Evolutionary conservation across 345 rosid genomes (phyloP).

Genomic region (Brassica carinata): DNA sequence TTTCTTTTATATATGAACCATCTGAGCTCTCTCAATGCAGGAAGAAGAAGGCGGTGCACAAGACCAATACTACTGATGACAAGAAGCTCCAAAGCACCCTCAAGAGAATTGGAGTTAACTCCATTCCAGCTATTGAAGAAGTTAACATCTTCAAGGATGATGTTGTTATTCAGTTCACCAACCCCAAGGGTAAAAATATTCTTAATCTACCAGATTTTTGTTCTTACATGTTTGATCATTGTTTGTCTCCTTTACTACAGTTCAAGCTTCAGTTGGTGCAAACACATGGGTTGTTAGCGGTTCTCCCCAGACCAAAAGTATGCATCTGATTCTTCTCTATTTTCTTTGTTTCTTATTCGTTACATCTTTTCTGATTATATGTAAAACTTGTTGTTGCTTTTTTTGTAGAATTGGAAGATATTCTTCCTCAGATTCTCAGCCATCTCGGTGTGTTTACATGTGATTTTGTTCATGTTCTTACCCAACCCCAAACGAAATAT

Average conservation of each 20-base stretch:
- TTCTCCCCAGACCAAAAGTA: constrained; percentile 90
- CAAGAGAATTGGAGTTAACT: constrained; percentile 91
- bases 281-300: constrained; percentile 99
- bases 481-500: background rate
- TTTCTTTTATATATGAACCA: background rate
- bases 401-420: constrained; percentile 79
- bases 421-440: constrained; percentile 83
- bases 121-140: constrained; percentile 93
- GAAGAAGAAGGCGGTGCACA: constrained; percentile 99
- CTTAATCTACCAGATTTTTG: background rate
- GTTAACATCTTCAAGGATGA: constrained; percentile 98
- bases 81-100: constrained; percentile 94
- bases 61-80: constrained; percentile 95
- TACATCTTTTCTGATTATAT: constrained; percentile 4
- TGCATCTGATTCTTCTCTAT: background rate
- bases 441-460: constrained; percentile 66
- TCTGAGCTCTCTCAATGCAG: constrained; percentile 37
- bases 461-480: background rate
- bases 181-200: constrained; percentile 74
- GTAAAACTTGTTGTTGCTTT: background rate
- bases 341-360: background rate
- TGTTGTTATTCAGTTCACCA: constrained; percentile 77
- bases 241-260: constrained; percentile 45
- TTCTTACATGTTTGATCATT: no score
- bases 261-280: constrained; percentile 94